Conservation (phyloP, 2,329 filamentous ascomycete species). For the Colletotrichum agaves region DNA sequence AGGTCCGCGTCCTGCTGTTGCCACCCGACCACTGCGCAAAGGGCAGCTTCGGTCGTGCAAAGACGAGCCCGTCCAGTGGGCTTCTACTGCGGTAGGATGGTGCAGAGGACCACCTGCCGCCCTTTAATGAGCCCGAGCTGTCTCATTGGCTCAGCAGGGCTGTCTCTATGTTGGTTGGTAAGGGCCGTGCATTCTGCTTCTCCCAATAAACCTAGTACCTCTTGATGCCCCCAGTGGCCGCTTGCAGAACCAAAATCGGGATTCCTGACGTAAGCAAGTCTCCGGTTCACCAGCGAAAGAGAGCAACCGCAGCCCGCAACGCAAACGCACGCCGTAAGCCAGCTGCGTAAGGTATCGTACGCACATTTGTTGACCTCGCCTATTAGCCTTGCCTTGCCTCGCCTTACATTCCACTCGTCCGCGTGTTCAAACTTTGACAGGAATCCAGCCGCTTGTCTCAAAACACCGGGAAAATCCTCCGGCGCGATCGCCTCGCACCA, state of each 20-base stretch:
- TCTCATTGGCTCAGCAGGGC: not conserved
- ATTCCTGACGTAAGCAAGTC: constrained; percentile 7
- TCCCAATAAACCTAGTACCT: no score
- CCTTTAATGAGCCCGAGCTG: no score
- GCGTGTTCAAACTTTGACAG: not conserved
- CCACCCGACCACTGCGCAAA: not conserved
- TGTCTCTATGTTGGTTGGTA: constrained; percentile 4
- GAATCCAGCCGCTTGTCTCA: not conserved
- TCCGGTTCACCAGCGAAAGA: not conserved
- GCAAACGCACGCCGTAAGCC: not conserved
- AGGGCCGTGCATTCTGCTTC: not conserved
- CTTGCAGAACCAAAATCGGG: not conserved
- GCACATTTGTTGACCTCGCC: not conserved
- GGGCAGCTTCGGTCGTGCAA: constrained; percentile 15
- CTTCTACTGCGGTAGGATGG: not conserved
- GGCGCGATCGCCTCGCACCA: no score
- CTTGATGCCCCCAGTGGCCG: not conserved
- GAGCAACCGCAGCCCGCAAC: not conserved
- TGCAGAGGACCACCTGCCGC: not conserved
- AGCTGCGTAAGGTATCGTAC: no score
- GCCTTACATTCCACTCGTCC: not conserved
- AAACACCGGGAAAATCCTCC: no score
- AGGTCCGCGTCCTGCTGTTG: no score
- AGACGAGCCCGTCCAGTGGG: not conserved
- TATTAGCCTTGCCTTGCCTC: not conserved